Evolutionary conservation across 75 land plant species (phyloP).

Genomic region (Picea glauca): DNA sequence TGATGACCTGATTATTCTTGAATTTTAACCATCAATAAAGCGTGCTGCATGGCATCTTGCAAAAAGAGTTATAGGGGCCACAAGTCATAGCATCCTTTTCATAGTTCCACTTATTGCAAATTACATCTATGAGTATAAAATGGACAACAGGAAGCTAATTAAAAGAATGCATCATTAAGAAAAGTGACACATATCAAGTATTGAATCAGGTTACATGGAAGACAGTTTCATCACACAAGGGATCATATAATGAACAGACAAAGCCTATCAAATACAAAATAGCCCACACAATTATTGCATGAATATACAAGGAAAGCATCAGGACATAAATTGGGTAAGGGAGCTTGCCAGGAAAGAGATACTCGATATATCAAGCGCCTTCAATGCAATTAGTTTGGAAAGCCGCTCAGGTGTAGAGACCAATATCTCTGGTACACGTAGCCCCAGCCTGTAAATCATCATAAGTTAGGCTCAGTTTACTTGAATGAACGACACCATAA

Average conservation of each 20-base stretch:
- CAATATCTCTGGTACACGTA: constrained; percentile 71
- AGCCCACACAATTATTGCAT: neutral
- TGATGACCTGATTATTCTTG: too few species aligned
- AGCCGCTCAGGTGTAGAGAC: constrained; percentile 87
- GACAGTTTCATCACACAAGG: neutral
- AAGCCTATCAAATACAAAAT: neutral
- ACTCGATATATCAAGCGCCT: constrained; percentile 66
- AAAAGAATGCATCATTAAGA: too few species aligned
- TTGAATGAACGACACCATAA: neutral
- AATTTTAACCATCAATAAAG: too few species aligned
- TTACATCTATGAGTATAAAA: neutral
- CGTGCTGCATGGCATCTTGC: too few species aligned
- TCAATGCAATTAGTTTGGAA: constrained; percentile 53
- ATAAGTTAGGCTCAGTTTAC: neutral
- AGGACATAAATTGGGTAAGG: neutral
- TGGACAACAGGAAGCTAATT: neutral
- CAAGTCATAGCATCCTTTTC: too few species aligned
- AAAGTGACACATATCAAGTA: too few species aligned
- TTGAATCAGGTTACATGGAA: neutral
- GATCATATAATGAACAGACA: neutral
- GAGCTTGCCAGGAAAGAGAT: constrained; percentile 70
- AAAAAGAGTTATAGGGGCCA: too few species aligned
- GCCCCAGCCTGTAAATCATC: constrained; percentile 12
- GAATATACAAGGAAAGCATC: neutral
- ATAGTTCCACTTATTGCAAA: too few species aligned